Percentiles rank a stretch among this genome's conserved stretches.
These are phyloP conservation scores for Epichloe aotearoae DNA, from an alignment of 2,329 filamentous ascomycete genomes.

Conservation along the genomic window DNA sequence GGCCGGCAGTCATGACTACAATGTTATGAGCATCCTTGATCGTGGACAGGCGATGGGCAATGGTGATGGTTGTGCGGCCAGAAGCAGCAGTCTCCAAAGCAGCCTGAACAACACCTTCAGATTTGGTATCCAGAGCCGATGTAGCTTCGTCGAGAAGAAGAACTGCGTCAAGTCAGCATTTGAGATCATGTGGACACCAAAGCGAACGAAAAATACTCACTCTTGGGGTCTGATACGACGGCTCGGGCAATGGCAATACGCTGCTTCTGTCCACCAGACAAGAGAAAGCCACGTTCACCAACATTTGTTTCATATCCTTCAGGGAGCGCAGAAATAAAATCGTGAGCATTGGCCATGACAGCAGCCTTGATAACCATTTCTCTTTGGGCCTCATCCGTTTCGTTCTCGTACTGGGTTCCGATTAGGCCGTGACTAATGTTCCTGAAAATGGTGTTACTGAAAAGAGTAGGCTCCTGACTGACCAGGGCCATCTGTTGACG, in stretches of 20 bases:
- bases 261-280: constrained; percentile 94
- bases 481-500: constrained; percentile 87
- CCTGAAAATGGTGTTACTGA: constrained; percentile 74
- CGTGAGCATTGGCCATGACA: constrained; percentile 84
- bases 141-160: constrained; percentile 92
- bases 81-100: constrained; percentile 76
- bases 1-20: constrained; percentile 74
- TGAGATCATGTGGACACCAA: background rate
- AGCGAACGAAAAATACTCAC: constrained; percentile 18
- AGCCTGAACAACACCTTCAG: constrained; percentile 86
- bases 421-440: constrained; percentile 89
- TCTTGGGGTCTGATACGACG: constrained; percentile 80
- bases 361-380: constrained; percentile 69
- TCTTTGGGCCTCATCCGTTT: constrained; percentile 51
- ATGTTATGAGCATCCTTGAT: constrained; percentile 94
- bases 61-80: constrained; percentile 87
- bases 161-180: constrained; percentile 27
- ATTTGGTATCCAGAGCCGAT: constrained; percentile 84
- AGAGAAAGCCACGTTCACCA: constrained; percentile 83
- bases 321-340: constrained; percentile 71
- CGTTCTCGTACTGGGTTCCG: constrained; percentile 61
- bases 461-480: constrained; percentile 84
- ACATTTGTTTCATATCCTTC: constrained; percentile 90
- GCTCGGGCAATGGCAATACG: constrained; percentile 89
- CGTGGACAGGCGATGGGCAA: constrained; percentile 88